Evolutionary conservation across 2,329 filamentous ascomycete genomes (phyloP), one percentile per base, ranked within the genome.

Genomic region (Cryoendolithus antarcticus): DNA sequence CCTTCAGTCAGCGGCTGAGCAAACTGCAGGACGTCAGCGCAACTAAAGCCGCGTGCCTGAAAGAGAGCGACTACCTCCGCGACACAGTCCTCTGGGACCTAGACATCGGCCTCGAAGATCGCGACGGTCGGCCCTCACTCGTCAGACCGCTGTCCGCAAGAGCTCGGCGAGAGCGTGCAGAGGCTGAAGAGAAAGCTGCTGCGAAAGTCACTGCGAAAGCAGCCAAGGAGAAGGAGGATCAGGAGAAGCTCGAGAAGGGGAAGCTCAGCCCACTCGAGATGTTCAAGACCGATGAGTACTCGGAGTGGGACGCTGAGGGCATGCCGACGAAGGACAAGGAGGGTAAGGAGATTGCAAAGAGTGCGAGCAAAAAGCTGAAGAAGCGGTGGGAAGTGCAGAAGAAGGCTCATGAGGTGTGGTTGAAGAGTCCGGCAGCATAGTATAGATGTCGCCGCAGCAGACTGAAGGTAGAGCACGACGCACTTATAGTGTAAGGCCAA

Each of bases 301-400:
- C 70, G 48, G 83, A 73, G 11, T 94, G 85, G 84, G 86, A 94
- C 55, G 78, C 72, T 4, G 80, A 89, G 41, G 88, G 88, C 0
- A 45, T 94, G 46, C 88, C 89, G 2, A 82, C 74, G 0, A 83
- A 78, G 62, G 75, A 86, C 57, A 77, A 75, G 45, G 77, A 83
- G 27, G 86, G 86, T 0, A 78, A 76, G 44, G 85, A 93, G 49
- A 70, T 95, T 30, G 74, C 83, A 4, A 94, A 94, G 69, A 82
- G 73, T 43, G 74, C 77, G 55, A 55, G 65, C 37, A 95, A 95
- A 71, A 88, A 85, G 66, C 61, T 94, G 50, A 79, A 71, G 63
- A 95, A 95, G 69, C 80, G 86, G 40, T 93, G 84, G 84, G 82
- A 93, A 51, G 78, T 71, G 57, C 89, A 95, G 66, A 91, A 86